Percentiles rank a stretch among this genome's conserved stretches.
Conservation (phyloP, 305 asterid species). For the Solanum hybrid region DNA sequence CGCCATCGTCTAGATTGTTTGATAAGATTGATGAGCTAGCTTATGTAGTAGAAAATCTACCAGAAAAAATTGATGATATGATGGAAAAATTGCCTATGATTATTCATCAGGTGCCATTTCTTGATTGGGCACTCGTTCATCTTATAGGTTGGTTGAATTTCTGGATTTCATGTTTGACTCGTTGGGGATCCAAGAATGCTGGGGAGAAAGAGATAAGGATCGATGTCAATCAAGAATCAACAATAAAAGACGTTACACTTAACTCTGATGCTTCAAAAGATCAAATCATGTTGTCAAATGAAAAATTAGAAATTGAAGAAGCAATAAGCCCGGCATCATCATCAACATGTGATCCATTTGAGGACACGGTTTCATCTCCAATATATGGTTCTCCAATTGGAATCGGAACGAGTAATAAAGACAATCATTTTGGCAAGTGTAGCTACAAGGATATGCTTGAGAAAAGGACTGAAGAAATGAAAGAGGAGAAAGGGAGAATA, state of each 20-base stretch:
- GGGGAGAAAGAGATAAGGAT: conserved; percentile 36
- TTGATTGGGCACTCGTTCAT: conserved; percentile 23
- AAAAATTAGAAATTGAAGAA: background rate
- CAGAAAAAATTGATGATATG: conserved; percentile 23
- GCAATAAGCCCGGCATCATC: background rate
- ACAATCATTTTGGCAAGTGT: conserved; percentile 8
- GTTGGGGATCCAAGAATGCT: conserved; percentile 10
- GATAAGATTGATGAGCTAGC: conserved; percentile 34
- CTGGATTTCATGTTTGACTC: conserved; percentile 12
- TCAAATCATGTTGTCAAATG: background rate
- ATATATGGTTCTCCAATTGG: background rate
- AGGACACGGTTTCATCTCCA: conserved; percentile 17
- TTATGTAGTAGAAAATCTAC: conserved; percentile 24
- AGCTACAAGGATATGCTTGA: conserved; percentile 38
- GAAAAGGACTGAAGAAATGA: conserved; percentile 12
- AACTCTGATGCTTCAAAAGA: background rate
- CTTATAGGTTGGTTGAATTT: conserved; percentile 25
- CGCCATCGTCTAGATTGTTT: conserved; percentile 26
- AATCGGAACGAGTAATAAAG: background rate
- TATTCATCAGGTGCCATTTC: conserved; percentile 25
- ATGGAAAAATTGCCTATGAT: conserved; percentile 14
- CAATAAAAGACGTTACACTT: background rate
- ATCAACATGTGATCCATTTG: conserved; percentile 15
- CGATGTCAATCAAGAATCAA: conserved; percentile 8
- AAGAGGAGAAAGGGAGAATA: background rate